Conservation (phyloP, 345 rosid species). For the Rhizophora apiculata region DNA sequence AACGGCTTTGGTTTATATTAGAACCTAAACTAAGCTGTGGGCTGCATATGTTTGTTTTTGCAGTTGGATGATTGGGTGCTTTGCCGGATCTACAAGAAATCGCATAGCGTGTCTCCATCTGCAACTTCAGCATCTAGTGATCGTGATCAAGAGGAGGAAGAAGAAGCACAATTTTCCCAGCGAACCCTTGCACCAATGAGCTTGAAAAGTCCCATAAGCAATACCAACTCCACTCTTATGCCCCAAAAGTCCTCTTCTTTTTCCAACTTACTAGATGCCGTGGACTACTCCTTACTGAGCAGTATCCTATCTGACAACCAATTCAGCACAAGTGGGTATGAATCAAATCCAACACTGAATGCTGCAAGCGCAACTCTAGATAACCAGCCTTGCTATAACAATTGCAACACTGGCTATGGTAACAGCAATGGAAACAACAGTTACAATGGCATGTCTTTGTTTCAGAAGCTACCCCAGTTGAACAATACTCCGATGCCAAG, state of each 20-base stretch:
- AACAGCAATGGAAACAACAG: too few species aligned
- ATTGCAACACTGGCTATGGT: conserved; percentile 4
- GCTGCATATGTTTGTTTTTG: neutral
- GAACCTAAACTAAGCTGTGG: too few species aligned
- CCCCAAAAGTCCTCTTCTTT: conserved; percentile 73
- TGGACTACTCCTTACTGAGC: conserved; percentile 63
- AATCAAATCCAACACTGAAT: conserved; percentile 27
- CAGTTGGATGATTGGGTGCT: conserved; percentile 99
- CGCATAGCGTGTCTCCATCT: conserved; percentile 46
- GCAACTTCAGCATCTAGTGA: conserved; percentile 28
- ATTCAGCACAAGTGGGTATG: conserved; percentile 30
- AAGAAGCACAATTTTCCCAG: conserved; percentile 34
- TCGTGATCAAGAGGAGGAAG: conserved; percentile 60
- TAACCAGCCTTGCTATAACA: conserved; percentile 18
- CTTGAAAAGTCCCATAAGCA: conserved; percentile 27
- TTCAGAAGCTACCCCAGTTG: conserved; percentile 55
- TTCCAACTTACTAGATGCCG: conserved; percentile 69
- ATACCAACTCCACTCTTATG: conserved; percentile 27
- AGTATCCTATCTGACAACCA: conserved; percentile 56
- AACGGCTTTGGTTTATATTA: too few species aligned
- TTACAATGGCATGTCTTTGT: conserved; percentile 28
- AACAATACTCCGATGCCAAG: conserved; percentile 27
- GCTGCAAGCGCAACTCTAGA: conserved; percentile 13
- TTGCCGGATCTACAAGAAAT: conserved; percentile 89
- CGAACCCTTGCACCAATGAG: conserved; percentile 31